Conservation (phyloP, 202 grass and related monocot species). For the Schoenoplectus tabernaemontani region DNA sequence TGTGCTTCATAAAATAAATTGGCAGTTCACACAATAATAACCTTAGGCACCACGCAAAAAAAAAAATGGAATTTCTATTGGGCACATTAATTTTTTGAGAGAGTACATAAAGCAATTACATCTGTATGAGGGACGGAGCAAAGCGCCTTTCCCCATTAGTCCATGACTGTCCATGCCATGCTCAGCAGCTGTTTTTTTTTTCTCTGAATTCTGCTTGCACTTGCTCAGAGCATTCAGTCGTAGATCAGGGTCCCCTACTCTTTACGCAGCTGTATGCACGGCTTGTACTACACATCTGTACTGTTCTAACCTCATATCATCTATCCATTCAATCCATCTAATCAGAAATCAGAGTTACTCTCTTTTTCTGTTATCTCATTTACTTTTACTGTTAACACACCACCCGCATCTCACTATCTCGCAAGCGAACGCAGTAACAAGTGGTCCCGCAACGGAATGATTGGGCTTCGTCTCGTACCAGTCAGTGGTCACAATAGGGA, state of each 20-base stretch:
- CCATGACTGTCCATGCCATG: background rate
- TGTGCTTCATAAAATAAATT: too few species aligned
- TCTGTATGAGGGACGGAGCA: background rate
- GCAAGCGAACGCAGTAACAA: background rate
- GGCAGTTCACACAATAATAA: too few species aligned
- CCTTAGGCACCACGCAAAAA: too few species aligned
- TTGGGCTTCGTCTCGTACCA: background rate
- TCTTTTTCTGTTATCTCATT: background rate
- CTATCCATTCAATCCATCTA: background rate
- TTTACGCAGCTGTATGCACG: background rate
- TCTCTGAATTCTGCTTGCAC: background rate
- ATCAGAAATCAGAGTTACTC: background rate
- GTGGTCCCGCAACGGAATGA: background rate
- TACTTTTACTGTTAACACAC: background rate
- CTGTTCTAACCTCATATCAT: background rate
- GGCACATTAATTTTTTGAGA: too few species aligned
- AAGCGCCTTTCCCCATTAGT: background rate
- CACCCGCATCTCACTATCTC: too few species aligned
- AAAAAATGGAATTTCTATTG: too few species aligned
- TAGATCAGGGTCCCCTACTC: background rate
- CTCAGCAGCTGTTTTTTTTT: background rate
- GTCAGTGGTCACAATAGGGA: background rate
- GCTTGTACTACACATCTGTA: background rate
- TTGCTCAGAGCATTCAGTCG: background rate
- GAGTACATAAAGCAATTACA: background rate